These are phyloP conservation scores for Solanum bukasovii DNA, from an alignment of 257 asterid species.

Conservation along the genomic window DNA sequence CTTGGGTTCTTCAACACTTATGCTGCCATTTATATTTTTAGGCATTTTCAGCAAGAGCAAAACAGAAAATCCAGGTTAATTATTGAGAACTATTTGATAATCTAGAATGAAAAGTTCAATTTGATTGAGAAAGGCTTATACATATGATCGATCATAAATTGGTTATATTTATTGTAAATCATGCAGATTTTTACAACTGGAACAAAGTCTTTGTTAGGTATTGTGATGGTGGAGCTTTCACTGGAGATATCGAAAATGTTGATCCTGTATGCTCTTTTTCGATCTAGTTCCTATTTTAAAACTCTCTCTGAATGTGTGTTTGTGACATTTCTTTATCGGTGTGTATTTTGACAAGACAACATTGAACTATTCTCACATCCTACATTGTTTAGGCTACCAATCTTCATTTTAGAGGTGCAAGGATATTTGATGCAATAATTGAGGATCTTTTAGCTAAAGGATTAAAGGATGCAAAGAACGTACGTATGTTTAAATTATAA, in stretches of 20 bases:
- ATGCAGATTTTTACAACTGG: constrained; percentile 1
- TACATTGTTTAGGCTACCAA: background rate
- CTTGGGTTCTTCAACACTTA: background rate
- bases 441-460: background rate
- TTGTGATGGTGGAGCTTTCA: constrained; percentile 1
- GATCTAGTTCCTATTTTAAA: background rate
- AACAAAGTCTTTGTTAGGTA: background rate
- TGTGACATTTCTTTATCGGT: background rate
- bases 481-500: background rate
- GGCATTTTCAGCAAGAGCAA: background rate
- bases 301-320: background rate
- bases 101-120: background rate
- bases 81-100: background rate
- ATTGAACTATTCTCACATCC: background rate
- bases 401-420: constrained; percentile 1
- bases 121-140: background rate
- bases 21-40: background rate
- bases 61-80: background rate
- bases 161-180: background rate
- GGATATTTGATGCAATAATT: background rate
- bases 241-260: background rate
- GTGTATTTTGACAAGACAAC: background rate
- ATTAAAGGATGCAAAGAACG: background rate
- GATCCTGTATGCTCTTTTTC: background rate
- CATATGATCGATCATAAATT: background rate